Evolutionary conservation across 2,329 filamentous ascomycete species (phyloP).

Genomic region (Knufia fluminis): DNA sequence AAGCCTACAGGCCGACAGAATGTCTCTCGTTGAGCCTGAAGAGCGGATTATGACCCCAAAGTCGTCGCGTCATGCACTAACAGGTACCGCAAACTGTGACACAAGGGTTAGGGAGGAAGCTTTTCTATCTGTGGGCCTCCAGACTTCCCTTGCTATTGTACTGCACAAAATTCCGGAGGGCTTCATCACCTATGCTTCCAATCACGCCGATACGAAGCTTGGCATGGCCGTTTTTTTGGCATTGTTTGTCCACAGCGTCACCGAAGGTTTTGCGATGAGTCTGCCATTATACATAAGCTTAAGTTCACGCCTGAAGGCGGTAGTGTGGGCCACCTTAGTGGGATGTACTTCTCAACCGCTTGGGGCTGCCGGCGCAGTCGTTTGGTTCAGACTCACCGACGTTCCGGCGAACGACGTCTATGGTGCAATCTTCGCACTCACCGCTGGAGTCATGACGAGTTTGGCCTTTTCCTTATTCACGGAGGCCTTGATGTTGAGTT

Average conservation of each 20-base stretch:
- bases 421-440: constrained; percentile 68
- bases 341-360: constrained; percentile 82
- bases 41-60: too few species aligned
- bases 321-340: constrained; percentile 72
- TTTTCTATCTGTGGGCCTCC: constrained; percentile 84
- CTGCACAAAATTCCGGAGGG: constrained; percentile 89
- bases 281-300: constrained; percentile 88
- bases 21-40: too few species aligned
- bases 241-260: constrained; percentile 95
- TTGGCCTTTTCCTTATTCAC: constrained; percentile 83
- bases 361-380: constrained; percentile 73
- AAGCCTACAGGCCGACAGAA: too few species aligned
- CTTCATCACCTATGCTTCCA: constrained; percentile 89
- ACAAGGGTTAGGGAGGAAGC: constrained; percentile 34
- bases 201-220: constrained; percentile 82
- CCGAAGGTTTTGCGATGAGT: constrained; percentile 90
- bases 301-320: constrained; percentile 67
- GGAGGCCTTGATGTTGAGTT: constrained; percentile 73
- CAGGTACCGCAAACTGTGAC: too few species aligned
- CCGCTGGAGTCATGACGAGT: constrained; percentile 89
- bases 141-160: constrained; percentile 90
- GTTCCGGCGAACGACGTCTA: constrained; percentile 47
- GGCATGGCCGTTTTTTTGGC: constrained; percentile 91
- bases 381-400: constrained; percentile 64
- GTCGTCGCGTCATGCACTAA: too few species aligned